These are phyloP conservation scores for Isabelozyma pseudorhagii DNA, from an alignment of 805 yeast species.

Conservation along the genomic window DNA sequence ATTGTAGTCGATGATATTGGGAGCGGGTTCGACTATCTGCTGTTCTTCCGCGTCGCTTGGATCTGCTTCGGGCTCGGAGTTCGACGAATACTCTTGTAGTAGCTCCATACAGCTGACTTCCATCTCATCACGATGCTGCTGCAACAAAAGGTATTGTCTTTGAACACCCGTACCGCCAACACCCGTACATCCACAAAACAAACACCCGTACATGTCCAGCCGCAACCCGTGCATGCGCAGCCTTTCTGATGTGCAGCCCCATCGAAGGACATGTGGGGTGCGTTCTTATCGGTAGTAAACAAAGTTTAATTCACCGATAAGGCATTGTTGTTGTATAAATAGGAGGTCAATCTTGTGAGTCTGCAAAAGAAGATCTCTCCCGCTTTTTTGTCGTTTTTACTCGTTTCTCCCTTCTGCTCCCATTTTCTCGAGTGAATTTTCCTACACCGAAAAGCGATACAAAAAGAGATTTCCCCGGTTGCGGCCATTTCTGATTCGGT, in stretches of 20 bases:
- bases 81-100: slow-evolving; percentile 5
- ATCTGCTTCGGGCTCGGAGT: slow-evolving; percentile 2
- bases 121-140: not conserved
- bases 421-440: not conserved
- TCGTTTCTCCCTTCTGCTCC: not conserved
- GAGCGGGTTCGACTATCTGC: not conserved
- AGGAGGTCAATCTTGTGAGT: too few species aligned
- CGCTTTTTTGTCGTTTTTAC: too few species aligned
- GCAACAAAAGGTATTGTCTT: not conserved
- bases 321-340: too few species aligned
- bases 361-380: too few species aligned
- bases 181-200: not conserved
- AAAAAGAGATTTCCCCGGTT: not conserved
- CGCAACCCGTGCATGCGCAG: not conserved
- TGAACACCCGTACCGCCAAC: not conserved
- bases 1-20: slow-evolving; percentile 1
- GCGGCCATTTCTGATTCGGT: not conserved
- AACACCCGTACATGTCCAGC: not conserved
- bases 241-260: too few species aligned
- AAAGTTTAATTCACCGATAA: too few species aligned
- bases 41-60: slow-evolving; percentile 1
- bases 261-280: too few species aligned
- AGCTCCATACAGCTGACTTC: slow-evolving; percentile 2
- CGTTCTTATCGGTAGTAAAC: too few species aligned
- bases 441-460: not conserved